Base-by-base conservation (phyloP, 352 stramenopile species). In the Nothophytophthora sp. region DNA sequence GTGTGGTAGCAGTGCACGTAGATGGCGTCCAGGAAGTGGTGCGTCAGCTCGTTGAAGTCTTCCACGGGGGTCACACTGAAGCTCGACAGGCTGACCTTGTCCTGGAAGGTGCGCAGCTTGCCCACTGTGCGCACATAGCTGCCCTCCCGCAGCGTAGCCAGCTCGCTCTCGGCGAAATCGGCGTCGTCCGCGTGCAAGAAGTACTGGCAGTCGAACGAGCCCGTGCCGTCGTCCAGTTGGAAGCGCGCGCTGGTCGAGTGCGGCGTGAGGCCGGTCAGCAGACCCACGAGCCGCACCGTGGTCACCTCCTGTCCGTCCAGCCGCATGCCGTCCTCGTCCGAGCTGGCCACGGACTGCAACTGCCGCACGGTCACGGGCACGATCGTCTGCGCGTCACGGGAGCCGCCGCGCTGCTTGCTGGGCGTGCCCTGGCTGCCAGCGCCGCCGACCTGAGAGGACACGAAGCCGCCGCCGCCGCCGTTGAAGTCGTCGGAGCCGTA, bases 1-100 rank as follows among this genome's bases (percentile, higher is more conserved):
- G 81, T 90, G 50, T 88, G 75, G 60, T 88, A 91, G 65, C 97
- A 92, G 53, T 94, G 88, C 11, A 84, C 79, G 58, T 98, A 93
- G n/a, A 98, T 91, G 19, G 92, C 80, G 53, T 98, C 90, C 41
- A 98, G 70, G 32, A 98, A 86, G 62, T 99, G 96, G 79, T 98
- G 85, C 18, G 96, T 98, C n/a, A 99, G 36, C 65, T 98, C 85
- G 72, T 99, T 98, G 22, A 92, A 88, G 63, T 95, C 84, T 19
- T 81, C 70, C 20, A 99, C 54, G 5, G 80, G 78, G 32, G 76
- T 76, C 51, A 98, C 74, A 28, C 76, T 75, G 55, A 96, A 96
- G 47, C 88, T 94, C 12, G 93, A 82, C 16, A 98, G 59, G 44
- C 76, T 93, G 5, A 82, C 67, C 42, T 95, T 90, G 23, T 86